Conservation (phyloP, 139 green algal genomes). For the Chlamydomonas eustigma region DNA sequence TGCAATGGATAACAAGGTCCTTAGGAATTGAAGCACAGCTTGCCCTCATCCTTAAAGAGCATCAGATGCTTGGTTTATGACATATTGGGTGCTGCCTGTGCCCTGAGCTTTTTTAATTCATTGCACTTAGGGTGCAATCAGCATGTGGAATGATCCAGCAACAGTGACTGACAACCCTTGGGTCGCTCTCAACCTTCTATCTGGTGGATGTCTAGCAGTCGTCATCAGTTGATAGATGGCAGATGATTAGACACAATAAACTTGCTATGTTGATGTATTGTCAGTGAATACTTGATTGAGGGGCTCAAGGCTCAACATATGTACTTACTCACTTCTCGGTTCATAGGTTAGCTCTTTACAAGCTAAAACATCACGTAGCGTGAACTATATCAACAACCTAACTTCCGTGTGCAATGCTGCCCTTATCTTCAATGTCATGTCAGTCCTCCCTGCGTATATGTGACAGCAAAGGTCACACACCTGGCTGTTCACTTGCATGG, state of each 20-base stretch:
- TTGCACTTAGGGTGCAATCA: slow-evolving; percentile 19
- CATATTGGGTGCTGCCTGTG: neutral
- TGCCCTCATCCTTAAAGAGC: too few relatives aligned
- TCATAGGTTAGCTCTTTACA: neutral
- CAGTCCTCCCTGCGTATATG: too few relatives aligned
- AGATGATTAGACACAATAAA: slow-evolving; percentile 26
- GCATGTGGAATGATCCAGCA: slow-evolving; percentile 17
- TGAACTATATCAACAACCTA: too few relatives aligned
- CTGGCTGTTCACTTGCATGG: too few relatives aligned
- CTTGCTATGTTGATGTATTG: slow-evolving; percentile 16
- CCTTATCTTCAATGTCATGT: too few relatives aligned
- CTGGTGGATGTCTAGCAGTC: slow-evolving; percentile 8
- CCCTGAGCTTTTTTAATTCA: neutral
- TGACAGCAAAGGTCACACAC: too few relatives aligned
- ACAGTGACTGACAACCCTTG: slow-evolving; percentile 20
- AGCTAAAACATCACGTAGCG: neutral
- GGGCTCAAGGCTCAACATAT: neutral
- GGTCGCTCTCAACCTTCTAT: neutral
- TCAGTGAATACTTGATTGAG: neutral
- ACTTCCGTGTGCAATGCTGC: too few relatives aligned
- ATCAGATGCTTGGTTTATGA: too few relatives aligned
- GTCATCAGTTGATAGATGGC: slow-evolving; percentile 17
- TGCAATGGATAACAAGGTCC: too few relatives aligned
- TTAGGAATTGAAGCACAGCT: too few relatives aligned
- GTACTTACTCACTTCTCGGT: neutral